Base-by-base conservation (phyloP, 192 early-diverging fungal genomes). In the Umbelopsis ramanniana region DNA sequence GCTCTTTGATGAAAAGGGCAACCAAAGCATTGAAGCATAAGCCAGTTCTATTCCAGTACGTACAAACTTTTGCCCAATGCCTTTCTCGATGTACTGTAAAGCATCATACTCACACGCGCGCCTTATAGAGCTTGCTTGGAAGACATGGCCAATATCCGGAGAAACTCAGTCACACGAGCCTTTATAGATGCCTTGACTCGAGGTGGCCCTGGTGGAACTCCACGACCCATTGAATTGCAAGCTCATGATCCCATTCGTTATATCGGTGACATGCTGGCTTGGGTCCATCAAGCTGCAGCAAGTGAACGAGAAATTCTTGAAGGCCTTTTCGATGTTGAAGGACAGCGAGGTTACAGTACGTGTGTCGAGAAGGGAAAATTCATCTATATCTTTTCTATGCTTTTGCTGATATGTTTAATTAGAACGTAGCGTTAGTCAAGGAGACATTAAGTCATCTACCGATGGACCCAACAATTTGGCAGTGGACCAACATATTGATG, bases 261-360 rank as follows among this genome's bases (percentile, higher is more conserved):
- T 74, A 87, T 94, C 43, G 96, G 96, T 22, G 97, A 97, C 72
- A 97, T 99, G 93, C 78, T 97, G 21, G 97, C 96, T 0, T 99
- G 97, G 97, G 75, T 97, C 2, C 97, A 99, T 85, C 95, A 97
- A 82, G 90, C 94, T 0, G 87, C 87, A 21, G 94, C 95, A 6
- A 87, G 90, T 9, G 97, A 97, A 77, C 81, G 87, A 22, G 97
- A 99, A 79, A 87, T 97, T 75, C 81, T 97, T 23, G 94, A 97
- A 73, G 86, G 86, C 38, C 66, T 95, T 15, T 86, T 95, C 73
- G 83, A 84, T 66, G 57, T 74, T 19, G 78, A 63, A 37, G 33
- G 57, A 2, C 57, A 63, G 33, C 26, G 26, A 3, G 22, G 76
- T 55, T 46, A 73, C 80, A 66, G 73, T 69, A 43, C 67, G 79